Conservation (phyloP, 1,284 basidiomycete genomes). For the Marasmius fiardii region DNA sequence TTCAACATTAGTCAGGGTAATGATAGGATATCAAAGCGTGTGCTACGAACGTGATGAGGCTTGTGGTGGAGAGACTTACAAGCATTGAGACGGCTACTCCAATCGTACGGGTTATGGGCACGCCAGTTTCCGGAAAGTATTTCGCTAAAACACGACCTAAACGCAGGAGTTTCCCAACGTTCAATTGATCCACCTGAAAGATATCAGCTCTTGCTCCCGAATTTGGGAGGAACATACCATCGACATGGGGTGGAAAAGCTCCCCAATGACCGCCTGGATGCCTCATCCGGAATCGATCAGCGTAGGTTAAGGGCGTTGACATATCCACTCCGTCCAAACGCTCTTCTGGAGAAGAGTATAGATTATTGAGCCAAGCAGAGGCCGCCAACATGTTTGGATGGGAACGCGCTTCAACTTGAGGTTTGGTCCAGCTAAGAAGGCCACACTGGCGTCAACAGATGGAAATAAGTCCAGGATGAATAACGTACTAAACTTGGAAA, state of each 20-base stretch:
- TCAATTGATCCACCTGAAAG: slow-evolving; percentile 70
- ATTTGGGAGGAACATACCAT: slow-evolving; percentile 41
- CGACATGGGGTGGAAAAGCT: slow-evolving; percentile 74
- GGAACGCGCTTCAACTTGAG: slow-evolving; percentile 69
- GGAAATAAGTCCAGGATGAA: background rate
- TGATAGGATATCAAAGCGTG: slow-evolving; percentile 1
- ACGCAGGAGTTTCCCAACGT: slow-evolving; percentile 77
- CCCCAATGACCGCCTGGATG: slow-evolving; percentile 70
- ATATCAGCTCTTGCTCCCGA: background rate
- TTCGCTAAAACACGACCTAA: slow-evolving; percentile 62
- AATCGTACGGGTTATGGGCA: slow-evolving; percentile 67
- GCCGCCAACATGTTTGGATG: slow-evolving; percentile 71
- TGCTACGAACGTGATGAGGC: slow-evolving; percentile 45
- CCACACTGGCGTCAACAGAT: background rate
- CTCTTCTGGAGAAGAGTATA: slow-evolving; percentile 41
- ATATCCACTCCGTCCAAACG: slow-evolving; percentile 60
- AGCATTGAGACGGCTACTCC: slow-evolving; percentile 60
- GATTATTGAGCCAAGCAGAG: slow-evolving; percentile 58
- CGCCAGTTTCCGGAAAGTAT: slow-evolving; percentile 72
- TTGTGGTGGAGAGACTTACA: slow-evolving; percentile 59
- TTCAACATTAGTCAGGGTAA: background rate
- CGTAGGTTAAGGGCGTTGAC: slow-evolving; percentile 69
- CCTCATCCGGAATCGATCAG: slow-evolving; percentile 81
- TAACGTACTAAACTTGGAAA: slow-evolving; percentile 7
- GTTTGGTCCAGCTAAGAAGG: slow-evolving; percentile 58